Conservation (phyloP, 371 early-diverging fungal genomes). For the Syncephalastrum racemosum region DNA sequence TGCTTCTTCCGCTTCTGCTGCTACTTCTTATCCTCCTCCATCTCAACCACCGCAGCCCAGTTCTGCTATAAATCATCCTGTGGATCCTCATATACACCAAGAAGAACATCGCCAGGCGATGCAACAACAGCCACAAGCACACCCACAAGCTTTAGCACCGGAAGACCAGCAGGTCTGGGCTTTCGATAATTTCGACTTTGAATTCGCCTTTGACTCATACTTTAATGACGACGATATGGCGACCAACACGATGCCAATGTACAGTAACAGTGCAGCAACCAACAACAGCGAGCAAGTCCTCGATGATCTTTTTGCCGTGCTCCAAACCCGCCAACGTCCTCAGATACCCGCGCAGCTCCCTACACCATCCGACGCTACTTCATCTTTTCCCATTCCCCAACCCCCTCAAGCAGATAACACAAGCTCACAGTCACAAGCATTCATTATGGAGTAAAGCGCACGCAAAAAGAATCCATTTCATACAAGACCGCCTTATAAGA, state of each 20-base stretch:
- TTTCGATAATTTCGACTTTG: slow-evolving; percentile 16
- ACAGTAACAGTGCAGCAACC: background rate
- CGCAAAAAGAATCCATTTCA: no score
- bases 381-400: no score
- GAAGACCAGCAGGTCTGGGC: slow-evolving; percentile 10
- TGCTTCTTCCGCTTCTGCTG: background rate
- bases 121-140: slow-evolving; percentile 4
- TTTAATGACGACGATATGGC: slow-evolving; percentile 30
- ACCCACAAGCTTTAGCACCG: slow-evolving; percentile 5
- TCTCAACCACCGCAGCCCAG: background rate
- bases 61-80: background rate
- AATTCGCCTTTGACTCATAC: slow-evolving; percentile 30
- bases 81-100: no score
- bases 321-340: slow-evolving; percentile 28
- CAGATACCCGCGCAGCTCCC: slow-evolving; percentile 24
- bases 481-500: no score
- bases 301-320: slow-evolving; percentile 29
- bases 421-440: no score
- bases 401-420: no score
- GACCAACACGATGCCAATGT: slow-evolving; percentile 3
- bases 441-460: no score
- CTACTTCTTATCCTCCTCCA: background rate
- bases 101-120: background rate
- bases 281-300: slow-evolving; percentile 23
- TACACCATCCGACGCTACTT: background rate